Conservation (phyloP, 2,329 filamentous ascomycete genomes). For the Nothopassalora personata region DNA sequence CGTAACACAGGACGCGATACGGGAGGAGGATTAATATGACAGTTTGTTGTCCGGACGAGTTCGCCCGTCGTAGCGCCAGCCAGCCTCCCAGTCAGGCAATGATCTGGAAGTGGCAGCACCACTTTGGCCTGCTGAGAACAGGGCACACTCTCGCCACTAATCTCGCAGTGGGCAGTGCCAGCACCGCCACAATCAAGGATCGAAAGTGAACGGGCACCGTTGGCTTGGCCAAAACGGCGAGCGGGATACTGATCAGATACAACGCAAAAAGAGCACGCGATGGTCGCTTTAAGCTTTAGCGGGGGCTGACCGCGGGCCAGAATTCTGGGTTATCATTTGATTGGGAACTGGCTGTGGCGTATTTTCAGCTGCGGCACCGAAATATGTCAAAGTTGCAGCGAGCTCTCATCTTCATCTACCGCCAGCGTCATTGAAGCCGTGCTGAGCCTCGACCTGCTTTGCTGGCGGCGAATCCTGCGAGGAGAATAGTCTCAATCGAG, state of each 20-base stretch:
- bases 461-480: background rate
- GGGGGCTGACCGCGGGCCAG: background rate
- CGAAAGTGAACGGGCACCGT: background rate
- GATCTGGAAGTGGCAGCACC: background rate
- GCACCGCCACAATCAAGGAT: background rate
- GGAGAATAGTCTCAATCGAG: background rate
- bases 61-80: background rate
- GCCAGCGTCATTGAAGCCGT: background rate
- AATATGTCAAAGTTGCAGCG: background rate
- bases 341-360: background rate
- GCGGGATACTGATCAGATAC: background rate
- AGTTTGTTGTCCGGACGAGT: background rate
- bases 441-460: background rate
- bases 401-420: background rate
- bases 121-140: background rate
- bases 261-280: conserved; percentile 5
- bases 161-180: background rate
- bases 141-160: background rate
- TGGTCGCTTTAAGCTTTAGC: background rate
- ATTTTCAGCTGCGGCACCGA: background rate
- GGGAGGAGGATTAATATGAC: background rate
- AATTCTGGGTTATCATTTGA: background rate
- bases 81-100: background rate
- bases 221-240: background rate
- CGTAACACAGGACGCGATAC: background rate